Percentiles rank a stretch among this genome's conserved stretches.
Evolutionary conservation across 2,329 filamentous ascomycete species (phyloP).

Genomic region (Orbilia brochopaga): DNA sequence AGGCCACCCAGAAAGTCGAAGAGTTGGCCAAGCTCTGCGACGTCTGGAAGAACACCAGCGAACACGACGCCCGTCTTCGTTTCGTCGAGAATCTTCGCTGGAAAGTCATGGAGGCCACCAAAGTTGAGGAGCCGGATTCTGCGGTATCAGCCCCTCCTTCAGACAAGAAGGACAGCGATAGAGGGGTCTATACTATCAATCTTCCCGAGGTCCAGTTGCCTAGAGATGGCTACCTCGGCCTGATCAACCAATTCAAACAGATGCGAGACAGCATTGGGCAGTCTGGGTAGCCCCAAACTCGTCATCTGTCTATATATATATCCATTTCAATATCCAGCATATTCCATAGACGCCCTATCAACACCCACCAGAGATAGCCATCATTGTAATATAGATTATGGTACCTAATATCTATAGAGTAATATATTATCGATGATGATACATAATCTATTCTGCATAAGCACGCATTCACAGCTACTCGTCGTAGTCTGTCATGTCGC

Average conservation of each 20-base stretch:
- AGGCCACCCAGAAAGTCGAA: constrained; percentile 75
- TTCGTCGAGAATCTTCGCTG: constrained; percentile 83
- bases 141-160: constrained; percentile 56
- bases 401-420: neutral
- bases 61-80: constrained; percentile 81
- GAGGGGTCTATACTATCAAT: constrained; percentile 56
- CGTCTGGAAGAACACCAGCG: constrained; percentile 96
- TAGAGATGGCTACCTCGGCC: constrained; percentile 61
- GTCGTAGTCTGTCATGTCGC: constrained; percentile 46
- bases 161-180: constrained; percentile 46
- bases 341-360: no score
- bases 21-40: constrained; percentile 74
- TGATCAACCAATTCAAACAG: constrained; percentile 70
- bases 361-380: neutral
- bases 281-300: constrained; percentile 17
- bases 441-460: no score
- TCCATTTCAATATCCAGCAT: neutral
- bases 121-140: constrained; percentile 61
- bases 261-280: constrained; percentile 60
- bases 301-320: neutral
- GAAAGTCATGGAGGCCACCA: constrained; percentile 75
- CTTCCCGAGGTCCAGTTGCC: constrained; percentile 57
- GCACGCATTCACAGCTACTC: no score
- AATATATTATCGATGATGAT: no score
- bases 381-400: constrained; percentile 1